Conservation (phyloP, 1,284 basidiomycete genomes). For the Exobasidium cylindrosporum region DNA sequence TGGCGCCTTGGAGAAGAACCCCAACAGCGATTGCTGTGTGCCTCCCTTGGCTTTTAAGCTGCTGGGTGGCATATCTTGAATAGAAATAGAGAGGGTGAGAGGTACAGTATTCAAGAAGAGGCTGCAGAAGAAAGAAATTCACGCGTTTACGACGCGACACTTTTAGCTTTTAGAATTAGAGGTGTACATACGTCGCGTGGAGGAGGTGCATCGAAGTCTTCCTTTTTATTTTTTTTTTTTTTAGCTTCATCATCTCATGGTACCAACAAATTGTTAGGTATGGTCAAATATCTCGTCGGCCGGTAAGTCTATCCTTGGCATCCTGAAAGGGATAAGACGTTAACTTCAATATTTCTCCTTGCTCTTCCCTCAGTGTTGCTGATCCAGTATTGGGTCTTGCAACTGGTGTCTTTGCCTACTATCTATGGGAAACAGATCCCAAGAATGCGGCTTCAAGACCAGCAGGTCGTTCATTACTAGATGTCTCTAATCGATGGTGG, state of each 20-base stretch:
- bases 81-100: no score
- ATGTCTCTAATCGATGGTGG: slow-evolving; percentile 30
- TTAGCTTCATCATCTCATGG: neutral
- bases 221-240: slow-evolving; percentile 5
- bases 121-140: no score
- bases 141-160: no score
- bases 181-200: neutral
- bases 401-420: slow-evolving; percentile 49
- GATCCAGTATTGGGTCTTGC: slow-evolving; percentile 48
- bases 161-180: neutral
- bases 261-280: neutral
- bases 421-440: slow-evolving; percentile 47
- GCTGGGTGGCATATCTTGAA: neutral
- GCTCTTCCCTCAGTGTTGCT: slow-evolving; percentile 15
- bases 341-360: neutral
- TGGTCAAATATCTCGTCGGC: slow-evolving; percentile 18
- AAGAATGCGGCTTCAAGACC: slow-evolving; percentile 41
- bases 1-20: neutral
- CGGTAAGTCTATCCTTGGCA: no score
- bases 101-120: no score
- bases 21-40: neutral
- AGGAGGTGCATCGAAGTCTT: neutral
- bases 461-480: slow-evolving; percentile 30
- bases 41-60: neutral
- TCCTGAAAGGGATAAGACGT: no score